These are phyloP conservation scores for Carex cristatella DNA, from an alignment of 176 grass and related monocot species.

Conservation along the genomic window DNA sequence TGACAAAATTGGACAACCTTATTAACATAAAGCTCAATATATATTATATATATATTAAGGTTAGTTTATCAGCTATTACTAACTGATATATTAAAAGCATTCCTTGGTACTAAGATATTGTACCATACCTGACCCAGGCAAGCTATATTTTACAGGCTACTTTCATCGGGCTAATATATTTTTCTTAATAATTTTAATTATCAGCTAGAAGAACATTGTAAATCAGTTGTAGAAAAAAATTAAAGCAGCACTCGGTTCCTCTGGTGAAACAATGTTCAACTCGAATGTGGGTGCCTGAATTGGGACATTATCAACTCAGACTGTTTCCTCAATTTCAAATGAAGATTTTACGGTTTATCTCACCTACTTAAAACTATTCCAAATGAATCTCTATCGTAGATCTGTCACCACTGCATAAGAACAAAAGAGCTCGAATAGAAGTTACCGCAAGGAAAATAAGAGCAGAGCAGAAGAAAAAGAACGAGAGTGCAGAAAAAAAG, in stretches of 20 bases:
- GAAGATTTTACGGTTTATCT: no score
- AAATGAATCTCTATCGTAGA: no score
- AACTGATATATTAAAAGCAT: not conserved
- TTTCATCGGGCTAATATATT: not conserved
- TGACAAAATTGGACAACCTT: not conserved
- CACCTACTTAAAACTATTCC: no score
- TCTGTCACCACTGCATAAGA: no score
- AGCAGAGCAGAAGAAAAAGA: no score
- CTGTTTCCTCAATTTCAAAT: no score
- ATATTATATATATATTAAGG: no score
- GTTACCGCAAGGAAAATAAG: no score
- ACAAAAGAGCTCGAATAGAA: no score
- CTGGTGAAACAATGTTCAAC: constrained; percentile 55
- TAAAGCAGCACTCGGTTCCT: constrained; percentile 53
- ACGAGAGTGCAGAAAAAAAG: no score
- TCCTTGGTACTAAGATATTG: not conserved
- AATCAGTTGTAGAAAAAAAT: constrained; percentile 65
- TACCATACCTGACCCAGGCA: not conserved
- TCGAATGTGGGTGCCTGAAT: constrained; percentile 56
- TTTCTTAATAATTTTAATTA: constrained; percentile 6
- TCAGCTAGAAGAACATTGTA: constrained; percentile 47
- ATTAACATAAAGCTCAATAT: no score
- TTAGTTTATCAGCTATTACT: no score
- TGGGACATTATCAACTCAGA: constrained; percentile 19
- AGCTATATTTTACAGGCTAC: not conserved